Evolutionary conservation across 2,329 filamentous ascomycete species (phyloP), one percentile per base, ranked within the genome.

Genomic region (Exophiala spinifera): DNA sequence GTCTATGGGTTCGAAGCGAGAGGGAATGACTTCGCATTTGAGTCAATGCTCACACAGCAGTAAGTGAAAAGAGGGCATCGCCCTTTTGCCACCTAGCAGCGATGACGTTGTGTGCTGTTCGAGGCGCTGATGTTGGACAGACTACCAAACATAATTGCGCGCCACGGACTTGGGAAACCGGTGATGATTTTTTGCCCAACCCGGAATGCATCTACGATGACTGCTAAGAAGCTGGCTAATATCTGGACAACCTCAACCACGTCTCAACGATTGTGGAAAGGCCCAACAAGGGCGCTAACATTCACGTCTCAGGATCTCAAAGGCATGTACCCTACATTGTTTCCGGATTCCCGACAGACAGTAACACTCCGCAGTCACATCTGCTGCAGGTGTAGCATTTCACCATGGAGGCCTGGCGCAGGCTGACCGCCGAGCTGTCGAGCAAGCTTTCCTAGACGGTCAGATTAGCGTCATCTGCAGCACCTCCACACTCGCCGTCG

Each of bases 101-200:
- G 4, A 25, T 7, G 23, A 25, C 23, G 23, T 25, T 25, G 11
- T 28, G 11, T 11, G 8, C 45, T 36, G 28, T 1, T 17, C 37
- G 4, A 25, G 44, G n/a, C 20, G 39, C 56, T 59, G 25, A 58
- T 47, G 47, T 34, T 40, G 17, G 11, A 34, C 15, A 87, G 85
- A 61, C 74, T 95, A 3, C 80, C 82, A 0, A 77, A 82, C 3
- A 67, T 92, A 4, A 83, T 95, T 36, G 69, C 75, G 4, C 85
- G 81, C 49, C 85, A 90, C 67, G 84, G 83, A 0, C 76, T 82
- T 42, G 76, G 76, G 37, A 94, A 94, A 65, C 89, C 89, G 0
- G 86, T 89, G 15, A 86, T 95, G 77, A 75, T 95, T 0, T 95
- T 95, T 65, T 94, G 90, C 64, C 86, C 85, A 58, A 94, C 89